phyloP scores from a whole-genome alignment of 2,329 filamentous ascomycete genomes.

The Aureobasidium melanogenum region DNA sequence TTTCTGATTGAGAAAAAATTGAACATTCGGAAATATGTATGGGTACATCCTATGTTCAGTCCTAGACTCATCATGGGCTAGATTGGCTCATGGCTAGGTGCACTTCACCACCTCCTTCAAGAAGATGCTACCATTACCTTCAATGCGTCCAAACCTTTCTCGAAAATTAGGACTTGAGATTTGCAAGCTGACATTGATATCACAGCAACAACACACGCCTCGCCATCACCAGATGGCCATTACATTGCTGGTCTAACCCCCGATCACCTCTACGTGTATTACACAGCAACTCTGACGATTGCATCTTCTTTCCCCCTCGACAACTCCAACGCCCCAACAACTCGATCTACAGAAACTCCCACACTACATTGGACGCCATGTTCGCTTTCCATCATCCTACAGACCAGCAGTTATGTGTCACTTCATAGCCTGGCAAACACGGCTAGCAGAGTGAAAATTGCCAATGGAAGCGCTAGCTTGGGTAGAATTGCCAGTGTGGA shows the following conservation, averaged over 20 bases:
- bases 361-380: conserved; percentile 30
- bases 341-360: neutral
- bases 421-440: conserved; percentile 35
- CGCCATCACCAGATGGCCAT: conserved; percentile 31
- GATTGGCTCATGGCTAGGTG: neutral
- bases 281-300: conserved; percentile 26
- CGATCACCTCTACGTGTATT: conserved; percentile 32
- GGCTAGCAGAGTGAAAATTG: conserved; percentile 35
- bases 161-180: neutral
- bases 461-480: conserved; percentile 40
- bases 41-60: neutral
- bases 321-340: conserved; percentile 15
- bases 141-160: neutral
- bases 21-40: neutral
- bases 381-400: conserved; percentile 32
- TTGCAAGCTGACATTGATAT: neutral
- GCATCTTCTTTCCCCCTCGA: conserved; percentile 23
- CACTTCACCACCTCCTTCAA: neutral
- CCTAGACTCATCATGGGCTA: neutral
- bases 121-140: neutral
- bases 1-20: neutral
- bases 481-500: conserved; percentile 38
- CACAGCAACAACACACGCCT: conserved; percentile 20
- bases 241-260: conserved; percentile 31
- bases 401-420: conserved; percentile 30